Evolutionary conservation across 164 flowering plant genomes (phyloP).

Genomic region (Protea cynaroides): DNA sequence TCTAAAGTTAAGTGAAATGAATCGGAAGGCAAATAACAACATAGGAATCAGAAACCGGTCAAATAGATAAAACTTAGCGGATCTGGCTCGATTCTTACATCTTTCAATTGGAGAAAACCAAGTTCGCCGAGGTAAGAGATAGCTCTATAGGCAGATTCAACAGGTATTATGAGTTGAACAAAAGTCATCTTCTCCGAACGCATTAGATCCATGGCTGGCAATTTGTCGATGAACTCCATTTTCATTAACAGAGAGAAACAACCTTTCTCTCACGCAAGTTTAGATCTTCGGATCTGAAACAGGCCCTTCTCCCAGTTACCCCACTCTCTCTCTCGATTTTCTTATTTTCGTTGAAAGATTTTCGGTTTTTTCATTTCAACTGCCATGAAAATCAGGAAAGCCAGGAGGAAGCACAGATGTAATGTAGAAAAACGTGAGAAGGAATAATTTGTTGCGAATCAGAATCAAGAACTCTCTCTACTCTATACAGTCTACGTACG

Average conservation of each 20-base stretch:
- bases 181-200: constrained; percentile 91
- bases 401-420: too few species aligned
- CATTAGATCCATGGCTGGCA: constrained; percentile 91
- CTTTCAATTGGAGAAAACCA: constrained; percentile 86
- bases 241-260: constrained; percentile 16
- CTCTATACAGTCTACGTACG: too few species aligned
- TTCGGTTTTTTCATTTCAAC: constrained; percentile 27
- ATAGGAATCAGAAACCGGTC: not conserved
- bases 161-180: constrained; percentile 86
- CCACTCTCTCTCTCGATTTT: not conserved
- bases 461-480: too few species aligned
- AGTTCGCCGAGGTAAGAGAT: constrained; percentile 83
- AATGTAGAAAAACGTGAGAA: too few species aligned
- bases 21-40: not conserved
- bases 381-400: constrained; percentile 17
- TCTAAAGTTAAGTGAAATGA: not conserved
- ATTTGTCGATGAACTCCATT: constrained; percentile 35
- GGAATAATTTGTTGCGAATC: too few species aligned
- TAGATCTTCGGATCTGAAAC: constrained; percentile 23
- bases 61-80: not conserved
- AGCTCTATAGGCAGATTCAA: constrained; percentile 85
- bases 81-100: constrained; percentile 35
- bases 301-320: not conserved
- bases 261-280: not conserved
- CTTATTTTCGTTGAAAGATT: not conserved